A percentile compares a stretch with the other conserved stretches of the same genome.
These are phyloP conservation scores for Ustilago curta DNA, from an alignment of 1,284 basidiomycete genomes.

Conservation along the genomic window DNA sequence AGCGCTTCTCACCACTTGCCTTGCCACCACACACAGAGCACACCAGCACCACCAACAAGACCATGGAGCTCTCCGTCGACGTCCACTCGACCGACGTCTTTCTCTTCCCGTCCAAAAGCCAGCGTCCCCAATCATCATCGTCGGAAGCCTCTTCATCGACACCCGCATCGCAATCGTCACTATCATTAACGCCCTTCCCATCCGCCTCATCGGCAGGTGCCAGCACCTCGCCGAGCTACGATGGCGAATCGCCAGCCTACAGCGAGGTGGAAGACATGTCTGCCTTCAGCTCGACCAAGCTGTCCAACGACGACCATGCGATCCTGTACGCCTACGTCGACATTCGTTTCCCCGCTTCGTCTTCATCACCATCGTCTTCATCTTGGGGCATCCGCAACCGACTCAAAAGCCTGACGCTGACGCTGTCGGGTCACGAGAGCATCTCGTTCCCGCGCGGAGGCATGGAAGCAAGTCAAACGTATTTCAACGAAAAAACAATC, in stretches of 20 bases:
- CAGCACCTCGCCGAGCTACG: conserved; percentile 1
- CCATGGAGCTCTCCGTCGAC: conserved; percentile 34
- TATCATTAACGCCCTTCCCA: conserved; percentile 3
- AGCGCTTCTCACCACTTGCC: background rate
- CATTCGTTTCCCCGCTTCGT: conserved; percentile 14
- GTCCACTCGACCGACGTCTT: conserved; percentile 40
- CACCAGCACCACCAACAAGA: background rate
- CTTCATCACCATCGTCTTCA: conserved; percentile 11
- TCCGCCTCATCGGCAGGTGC: background rate
- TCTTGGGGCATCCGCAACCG: conserved; percentile 19
- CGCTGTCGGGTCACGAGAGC: conserved; percentile 22
- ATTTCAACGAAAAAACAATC: conserved; percentile 22
- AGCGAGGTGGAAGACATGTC: conserved; percentile 18
- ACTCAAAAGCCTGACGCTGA: conserved; percentile 35
- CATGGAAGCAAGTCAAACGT: conserved; percentile 19
- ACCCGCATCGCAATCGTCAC: background rate
- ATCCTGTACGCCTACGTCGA: conserved; percentile 36
- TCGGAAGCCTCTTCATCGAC: conserved; percentile 2
- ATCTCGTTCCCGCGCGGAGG: conserved; percentile 38
- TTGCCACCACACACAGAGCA: background rate
- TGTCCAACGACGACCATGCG: conserved; percentile 31
- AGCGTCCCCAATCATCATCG: conserved; percentile 16
- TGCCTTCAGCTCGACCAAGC: conserved; percentile 10
- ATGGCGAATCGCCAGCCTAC: conserved; percentile 21
- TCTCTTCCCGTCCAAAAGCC: conserved; percentile 36